phyloP scores from a whole-genome alignment of 768 basidiomycete genomes.

The Leccinum olivaceopallidum region DNA sequence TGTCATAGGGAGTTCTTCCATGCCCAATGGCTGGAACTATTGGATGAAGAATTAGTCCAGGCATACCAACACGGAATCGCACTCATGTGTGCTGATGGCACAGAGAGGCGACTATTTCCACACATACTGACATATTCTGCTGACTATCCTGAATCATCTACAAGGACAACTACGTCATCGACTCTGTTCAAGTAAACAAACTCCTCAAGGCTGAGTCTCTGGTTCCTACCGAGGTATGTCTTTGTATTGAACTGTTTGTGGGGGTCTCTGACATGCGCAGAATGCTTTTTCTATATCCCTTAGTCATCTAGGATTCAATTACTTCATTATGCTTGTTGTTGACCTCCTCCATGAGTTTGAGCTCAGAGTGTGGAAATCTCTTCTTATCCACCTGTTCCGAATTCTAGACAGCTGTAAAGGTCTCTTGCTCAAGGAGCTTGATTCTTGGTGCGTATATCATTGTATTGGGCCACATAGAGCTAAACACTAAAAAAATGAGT shows the following conservation, averaged over 20 bases:
- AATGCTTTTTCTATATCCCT: background rate
- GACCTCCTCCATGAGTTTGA: background rate
- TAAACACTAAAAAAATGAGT: background rate
- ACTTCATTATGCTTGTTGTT: background rate
- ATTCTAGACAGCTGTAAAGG: background rate
- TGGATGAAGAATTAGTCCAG: background rate
- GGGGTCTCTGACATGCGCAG: background rate
- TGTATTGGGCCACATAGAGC: background rate
- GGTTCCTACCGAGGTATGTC: background rate
- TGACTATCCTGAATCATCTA: background rate
- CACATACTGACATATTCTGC: background rate
- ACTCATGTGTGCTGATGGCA: background rate
- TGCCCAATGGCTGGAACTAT: background rate
- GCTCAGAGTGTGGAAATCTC: background rate
- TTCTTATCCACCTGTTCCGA: background rate
- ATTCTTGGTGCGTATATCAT: background rate
- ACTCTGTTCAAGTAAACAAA: background rate
- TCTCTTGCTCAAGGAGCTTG: background rate
- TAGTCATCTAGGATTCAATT: background rate
- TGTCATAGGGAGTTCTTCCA: background rate
- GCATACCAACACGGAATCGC: background rate
- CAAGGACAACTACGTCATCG: background rate
- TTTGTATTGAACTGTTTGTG: background rate
- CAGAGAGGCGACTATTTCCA: background rate
- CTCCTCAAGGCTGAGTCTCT: background rate